phyloP scores from a whole-genome alignment of 345 rosid genomes.

The Citrus australasica region DNA sequence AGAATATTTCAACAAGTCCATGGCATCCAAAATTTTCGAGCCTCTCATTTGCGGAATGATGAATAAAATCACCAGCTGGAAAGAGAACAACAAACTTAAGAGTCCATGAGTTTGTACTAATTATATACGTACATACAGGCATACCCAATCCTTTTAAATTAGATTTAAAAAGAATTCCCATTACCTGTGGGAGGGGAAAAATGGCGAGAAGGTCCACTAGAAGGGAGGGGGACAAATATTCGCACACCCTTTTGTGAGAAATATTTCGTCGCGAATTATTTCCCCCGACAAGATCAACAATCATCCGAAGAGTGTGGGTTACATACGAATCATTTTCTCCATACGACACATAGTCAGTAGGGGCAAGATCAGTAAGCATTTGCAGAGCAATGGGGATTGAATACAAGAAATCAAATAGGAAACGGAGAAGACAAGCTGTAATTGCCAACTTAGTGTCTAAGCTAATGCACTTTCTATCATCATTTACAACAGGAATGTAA shows the following conservation, averaged over 20 bases:
- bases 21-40: slow-evolving; percentile 13
- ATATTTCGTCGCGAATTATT: background rate
- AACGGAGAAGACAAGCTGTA: slow-evolving; percentile 70
- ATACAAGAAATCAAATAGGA: slow-evolving; percentile 61
- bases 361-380: no score
- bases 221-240: background rate
- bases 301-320: no score
- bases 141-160: no score
- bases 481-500: slow-evolving; percentile 67
- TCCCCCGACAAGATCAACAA: slow-evolving; percentile 7
- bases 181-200: background rate
- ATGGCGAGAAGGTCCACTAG: background rate
- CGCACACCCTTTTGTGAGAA: no score
- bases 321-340: no score
- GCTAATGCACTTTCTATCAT: slow-evolving; percentile 51
- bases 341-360: no score
- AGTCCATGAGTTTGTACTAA: background rate
- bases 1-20: slow-evolving; percentile 14
- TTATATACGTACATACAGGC: background rate
- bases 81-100: background rate
- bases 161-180: background rate
- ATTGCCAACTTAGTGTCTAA: slow-evolving; percentile 68
- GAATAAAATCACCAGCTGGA: background rate
- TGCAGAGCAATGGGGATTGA: slow-evolving; percentile 44
- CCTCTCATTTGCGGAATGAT: background rate